Base-by-base conservation (phyloP, 2,329 filamentous ascomycete genomes). In the Phaeosphaeriaceae sp. region DNA sequence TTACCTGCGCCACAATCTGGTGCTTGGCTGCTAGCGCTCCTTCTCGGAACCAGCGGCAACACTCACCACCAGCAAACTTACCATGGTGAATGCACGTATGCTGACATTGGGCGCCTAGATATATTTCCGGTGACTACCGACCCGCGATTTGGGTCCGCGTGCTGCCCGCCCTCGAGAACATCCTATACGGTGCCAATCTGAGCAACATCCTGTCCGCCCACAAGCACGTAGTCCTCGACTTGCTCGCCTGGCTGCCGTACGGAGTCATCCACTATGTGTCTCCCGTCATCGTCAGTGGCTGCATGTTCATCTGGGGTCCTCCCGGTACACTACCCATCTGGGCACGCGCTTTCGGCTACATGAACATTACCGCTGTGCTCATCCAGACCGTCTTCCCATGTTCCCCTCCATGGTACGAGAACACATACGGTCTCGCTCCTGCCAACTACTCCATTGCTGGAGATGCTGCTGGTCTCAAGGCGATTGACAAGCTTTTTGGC, bases 391-490 rank as follows among this genome's bases (percentile, higher is more conserved):
- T 93, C 61, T 96, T 97, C 79, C 94, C 94, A 1, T 97, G 94
- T 82, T 95, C 93, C 22, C 92, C 94, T 24, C 94, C 94, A 1
- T 98, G 94, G 94, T 98, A 97, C 74, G 94, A 97, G 83, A 96
- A 95, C 78, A 85, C 91, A 71, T 92, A 97, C 76, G 94, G 94
- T 17, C 83, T 97, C 51, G 92, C 92, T 27, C 93, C 94, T 2
- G 94, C 94, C 49, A 92, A 95, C 70, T 97, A 97, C 80, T 91
- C 91, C 48, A 96, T 98, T 85, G 84, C 87, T 46, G 94, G 94
- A 50, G 94, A 92, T 47, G 93, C 94, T 1, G 94, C 93, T 13
- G 94, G 94, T 51, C 86, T 98, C 60, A 91, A 91, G 61, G 90
- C 93, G 21, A 90, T 98, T 55, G 94, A 98, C 80, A 85, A 89